Evolutionary conservation across 2,329 filamentous ascomycete species (phyloP).

Genomic region (Microascus cirrosus): DNA sequence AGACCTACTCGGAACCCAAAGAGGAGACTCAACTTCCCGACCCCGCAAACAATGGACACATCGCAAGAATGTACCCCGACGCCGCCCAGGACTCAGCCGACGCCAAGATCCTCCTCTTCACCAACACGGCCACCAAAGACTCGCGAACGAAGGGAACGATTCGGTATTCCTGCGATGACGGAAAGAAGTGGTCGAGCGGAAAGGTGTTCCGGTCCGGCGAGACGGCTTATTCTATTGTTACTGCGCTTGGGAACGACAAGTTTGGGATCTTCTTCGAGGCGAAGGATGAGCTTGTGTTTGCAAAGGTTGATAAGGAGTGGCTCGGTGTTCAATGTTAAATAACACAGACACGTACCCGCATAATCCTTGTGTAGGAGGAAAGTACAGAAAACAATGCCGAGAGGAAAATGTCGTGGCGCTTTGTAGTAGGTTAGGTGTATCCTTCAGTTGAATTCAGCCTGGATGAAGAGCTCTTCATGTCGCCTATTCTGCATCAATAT

Average conservation of each 20-base stretch:
- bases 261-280: slow-evolving; percentile 1
- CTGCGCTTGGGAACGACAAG: background rate
- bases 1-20: background rate
- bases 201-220: background rate
- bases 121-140: background rate
- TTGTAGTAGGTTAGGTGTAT: no score
- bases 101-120: slow-evolving; percentile 3
- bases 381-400: no score
- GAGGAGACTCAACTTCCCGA: background rate
- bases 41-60: background rate
- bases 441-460: no score
- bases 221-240: background rate
- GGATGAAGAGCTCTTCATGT: no score
- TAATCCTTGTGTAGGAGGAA: no score
- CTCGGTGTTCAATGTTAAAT: background rate
- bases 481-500: no score
- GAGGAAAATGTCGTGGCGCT: no score
- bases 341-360: no score
- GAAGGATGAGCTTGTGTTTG: background rate
- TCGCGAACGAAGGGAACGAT: background rate
- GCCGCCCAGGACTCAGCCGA: background rate
- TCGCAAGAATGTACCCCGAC: slow-evolving; percentile 2
- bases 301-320: slow-evolving; percentile 2
- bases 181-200: background rate
- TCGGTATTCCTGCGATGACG: slow-evolving; percentile 1